Evolutionary conservation across 2,329 filamentous ascomycete genomes (phyloP), one percentile per base, ranked within the genome.

Genomic region (Westerdykella sp.): DNA sequence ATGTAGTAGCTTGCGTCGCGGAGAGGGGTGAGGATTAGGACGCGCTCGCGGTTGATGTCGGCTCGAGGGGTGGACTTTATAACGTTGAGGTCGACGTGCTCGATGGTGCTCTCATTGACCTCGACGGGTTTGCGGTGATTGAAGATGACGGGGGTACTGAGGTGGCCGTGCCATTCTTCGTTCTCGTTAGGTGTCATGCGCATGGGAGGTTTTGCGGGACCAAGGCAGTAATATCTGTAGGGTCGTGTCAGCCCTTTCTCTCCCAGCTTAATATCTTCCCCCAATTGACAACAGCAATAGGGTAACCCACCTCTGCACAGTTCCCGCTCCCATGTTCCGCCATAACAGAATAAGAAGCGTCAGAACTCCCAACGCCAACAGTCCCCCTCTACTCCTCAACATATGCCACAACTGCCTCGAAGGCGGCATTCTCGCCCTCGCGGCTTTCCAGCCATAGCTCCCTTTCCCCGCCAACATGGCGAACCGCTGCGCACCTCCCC

Each of bases 281-380:
- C 25, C 25, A 12, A 7, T n/a, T n/a, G n/a, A n/a, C n/a, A n/a
- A n/a, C n/a, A n/a, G n/a, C n/a, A n/a, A n/a, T n/a, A n/a, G n/a
- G n/a, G n/a, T n/a, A n/a, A n/a, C n/a, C n/a, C n/a, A 96, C 91
- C 83, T 94, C 75, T 95, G 88, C 81, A 95, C 87, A 63, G 95
- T 87, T 36, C 82, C 87, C 46, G 79, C 81, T 62, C 83, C 81
- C 57, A 96, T 80, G 51, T 87, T 85, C 66, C 87, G 84, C 87
- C 89, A 97, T 81, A 95, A 68, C 70, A 96, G 75, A 66, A 95
- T 65, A 50, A 94, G 65, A 53, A 87, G 72, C 43, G 84, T 82
- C 23, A 80, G 74, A 40, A 93, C 56, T 41, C 81, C 84, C 47
- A 93, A 69, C 37, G 85, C 78, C 42, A 93, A 70, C 50, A 96